Conservation (phyloP, 305 asterid genomes). For the Fraxinus sp. region DNA sequence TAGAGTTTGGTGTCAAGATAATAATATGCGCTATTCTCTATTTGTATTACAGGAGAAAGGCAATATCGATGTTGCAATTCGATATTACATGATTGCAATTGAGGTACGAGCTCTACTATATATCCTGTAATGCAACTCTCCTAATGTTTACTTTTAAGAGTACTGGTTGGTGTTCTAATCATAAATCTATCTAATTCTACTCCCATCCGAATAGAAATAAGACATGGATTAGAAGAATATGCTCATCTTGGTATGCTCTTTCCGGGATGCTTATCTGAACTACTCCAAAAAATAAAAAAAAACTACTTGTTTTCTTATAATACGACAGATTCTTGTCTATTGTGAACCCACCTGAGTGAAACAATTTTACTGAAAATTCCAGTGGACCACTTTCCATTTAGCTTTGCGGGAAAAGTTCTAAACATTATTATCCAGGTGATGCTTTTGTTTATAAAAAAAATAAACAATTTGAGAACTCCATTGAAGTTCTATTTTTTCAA, state of each 20-base stretch:
- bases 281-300: not conserved
- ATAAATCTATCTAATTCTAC: not conserved
- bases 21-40: conserved; percentile 21
- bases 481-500: not conserved
- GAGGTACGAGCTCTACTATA: conserved; percentile 60
- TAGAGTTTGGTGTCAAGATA: conserved; percentile 20
- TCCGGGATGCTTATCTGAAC: not conserved
- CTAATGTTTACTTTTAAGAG: not conserved
- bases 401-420: not conserved
- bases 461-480: not conserved
- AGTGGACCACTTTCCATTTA: not conserved
- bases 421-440: not conserved
- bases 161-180: not conserved
- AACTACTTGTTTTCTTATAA: not conserved
- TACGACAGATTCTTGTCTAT: not conserved
- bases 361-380: not conserved
- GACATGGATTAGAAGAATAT: conserved; percentile 1
- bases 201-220: not conserved
- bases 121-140: not conserved
- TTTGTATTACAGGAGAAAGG: conserved; percentile 81
- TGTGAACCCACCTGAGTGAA: not conserved
- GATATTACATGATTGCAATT: conserved; percentile 86
- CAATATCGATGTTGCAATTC: conserved; percentile 88
- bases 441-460: not conserved
- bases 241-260: not conserved